Base-by-base conservation (phyloP, 306 rosid species). In the Trichosanthes cucumerina region DNA sequence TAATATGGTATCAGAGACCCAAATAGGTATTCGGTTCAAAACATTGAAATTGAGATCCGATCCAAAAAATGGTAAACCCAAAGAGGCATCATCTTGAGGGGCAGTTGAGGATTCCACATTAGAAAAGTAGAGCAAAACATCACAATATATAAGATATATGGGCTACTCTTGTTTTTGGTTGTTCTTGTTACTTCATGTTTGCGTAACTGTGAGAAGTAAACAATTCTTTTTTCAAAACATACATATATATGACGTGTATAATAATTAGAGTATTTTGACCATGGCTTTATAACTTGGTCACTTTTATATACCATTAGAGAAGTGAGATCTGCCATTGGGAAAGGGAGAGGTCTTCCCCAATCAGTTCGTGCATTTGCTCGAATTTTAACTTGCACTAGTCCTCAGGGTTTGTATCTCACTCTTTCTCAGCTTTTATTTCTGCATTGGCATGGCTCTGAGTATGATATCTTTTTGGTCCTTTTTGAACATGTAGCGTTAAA, bases 361-460 rank as follows among this genome's bases (percentile, higher is more conserved):
- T 90, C 98, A 78, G 88, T 91, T 77, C 90, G 90, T 46, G 97
- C 98, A 57, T 81, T 88, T 87, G 93, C 87, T 73, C 92, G 96
- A 65, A 84, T 90, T 84, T 76, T 86, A 46, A 47, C 93, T 77
- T 91, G 97, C 82, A 43, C 82, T 79, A 78, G 83, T 34, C 79
- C 78, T 77, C 88, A 87, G 28, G 93, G 93, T 90, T 79, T 31
- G 49, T 50, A 50, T 24, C 66, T 56, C 24, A 4, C 34, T 3
- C 6, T 82, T 43, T 13, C 23, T 44, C 49, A 0, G 53, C 54
- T 44, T 7, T 58, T 39, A 39, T 80, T 60, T 34, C 52, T 81
- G 69, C 79, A 59, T 50, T 39, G 34, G 9, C 23, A 10, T 62
- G 56, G 49, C 28, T 78, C 9, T n/a, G 13, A 9, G 24, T 46